Conservation (phyloP, 768 basidiomycete genomes). For the Trichaptum fuscoviolaceum region DNA sequence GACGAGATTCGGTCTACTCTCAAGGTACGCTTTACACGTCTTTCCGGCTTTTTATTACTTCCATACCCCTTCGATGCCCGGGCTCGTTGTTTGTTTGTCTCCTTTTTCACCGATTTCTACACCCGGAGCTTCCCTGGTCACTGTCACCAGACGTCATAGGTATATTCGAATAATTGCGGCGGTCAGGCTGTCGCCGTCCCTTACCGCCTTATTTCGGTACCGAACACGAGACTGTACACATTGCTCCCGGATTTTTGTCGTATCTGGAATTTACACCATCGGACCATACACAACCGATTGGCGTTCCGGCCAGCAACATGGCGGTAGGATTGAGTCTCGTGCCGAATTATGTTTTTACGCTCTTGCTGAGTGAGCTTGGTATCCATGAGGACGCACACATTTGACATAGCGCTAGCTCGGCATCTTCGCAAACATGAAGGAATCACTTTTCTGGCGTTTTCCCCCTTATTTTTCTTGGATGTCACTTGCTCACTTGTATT, state of each 20-base stretch:
- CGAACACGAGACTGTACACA: neutral
- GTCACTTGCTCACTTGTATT: neutral
- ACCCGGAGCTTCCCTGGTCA: neutral
- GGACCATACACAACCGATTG: no score
- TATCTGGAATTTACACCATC: neutral
- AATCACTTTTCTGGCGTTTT: neutral
- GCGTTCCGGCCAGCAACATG: no score
- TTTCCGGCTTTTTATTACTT: constrained; percentile 1
- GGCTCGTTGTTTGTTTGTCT: constrained; percentile 20
- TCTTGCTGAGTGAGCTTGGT: neutral
- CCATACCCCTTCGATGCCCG: constrained; percentile 5
- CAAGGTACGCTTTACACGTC: constrained; percentile 50
- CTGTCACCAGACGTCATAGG: no score
- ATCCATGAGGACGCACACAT: neutral
- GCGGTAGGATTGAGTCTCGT: no score
- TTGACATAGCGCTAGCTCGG: neutral
- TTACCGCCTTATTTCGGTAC: neutral
- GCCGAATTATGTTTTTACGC: no score
- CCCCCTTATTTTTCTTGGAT: neutral
- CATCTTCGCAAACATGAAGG: neutral
- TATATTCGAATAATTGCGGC: no score
- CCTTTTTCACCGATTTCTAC: neutral
- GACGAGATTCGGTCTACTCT: constrained; percentile 94
- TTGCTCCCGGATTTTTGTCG: neutral
- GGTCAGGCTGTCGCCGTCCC: neutral